Evolutionary conservation across 768 basidiomycete genomes (phyloP), one percentile per base, ranked within the genome.

Genomic region (Lentinula detonsa): DNA sequence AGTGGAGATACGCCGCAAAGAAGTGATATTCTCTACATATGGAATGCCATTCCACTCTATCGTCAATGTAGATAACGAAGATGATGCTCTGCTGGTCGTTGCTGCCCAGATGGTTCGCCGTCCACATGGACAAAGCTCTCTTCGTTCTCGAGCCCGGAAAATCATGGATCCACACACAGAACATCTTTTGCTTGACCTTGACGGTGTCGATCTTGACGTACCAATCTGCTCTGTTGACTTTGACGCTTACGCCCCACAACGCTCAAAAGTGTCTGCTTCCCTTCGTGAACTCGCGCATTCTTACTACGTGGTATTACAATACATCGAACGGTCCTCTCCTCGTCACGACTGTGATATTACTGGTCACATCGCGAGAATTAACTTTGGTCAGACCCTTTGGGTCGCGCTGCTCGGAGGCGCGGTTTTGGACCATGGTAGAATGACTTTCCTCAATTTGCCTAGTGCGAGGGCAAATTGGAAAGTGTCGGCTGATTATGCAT

Each of bases 361-460:
- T 18, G 64, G 62, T 15, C 42, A 49, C n/a, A 63, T 63, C n/a
- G 66, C 62, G 7, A 59, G 58, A 11, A 53, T 62, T 34, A 48
- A 62, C 49, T 67, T 71, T 13, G 68, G 68, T 34, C 68, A 68
- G 53, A 67, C 67, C 34, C 43, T 69, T 7, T 71, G 70, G 70
- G 66, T 69, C 23, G 63, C 66, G 1, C 67, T 69, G 46, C 59
- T 71, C 8, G 68, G 70, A 18, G 70, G 70, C 5, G 65, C 61
- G 11, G 40, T 67, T 23, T 56, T 71, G 18, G 68, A 69, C 59
- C 48, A 60, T 10, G 70, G 70, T 11, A 42, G 70, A 31, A 45
- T 71, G n/a, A 71, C 70, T 13, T 67, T 71, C 21, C 67, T 69
- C 46, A 69, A 71, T 57, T 59, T 71, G 13, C 68, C 68, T 6